These are phyloP conservation scores for Cyberlindnera japonica DNA, from an alignment of 805 yeast genomes.

Conservation along the genomic window DNA sequence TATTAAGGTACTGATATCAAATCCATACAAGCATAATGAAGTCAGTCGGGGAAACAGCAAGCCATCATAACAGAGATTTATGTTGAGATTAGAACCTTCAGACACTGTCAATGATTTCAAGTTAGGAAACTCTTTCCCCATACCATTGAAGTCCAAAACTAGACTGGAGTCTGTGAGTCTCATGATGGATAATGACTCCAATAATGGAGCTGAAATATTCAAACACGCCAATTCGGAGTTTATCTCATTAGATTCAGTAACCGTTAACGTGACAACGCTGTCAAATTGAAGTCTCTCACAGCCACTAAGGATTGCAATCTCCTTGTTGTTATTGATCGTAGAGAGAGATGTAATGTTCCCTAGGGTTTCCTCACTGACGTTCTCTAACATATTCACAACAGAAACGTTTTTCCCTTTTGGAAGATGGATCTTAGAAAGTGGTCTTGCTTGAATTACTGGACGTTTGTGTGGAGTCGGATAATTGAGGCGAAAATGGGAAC, in stretches of 20 bases:
- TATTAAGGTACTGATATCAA: constrained; percentile 1
- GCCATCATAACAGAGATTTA: constrained; percentile 1
- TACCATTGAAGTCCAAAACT: background rate
- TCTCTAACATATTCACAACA: background rate
- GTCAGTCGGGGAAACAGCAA: background rate
- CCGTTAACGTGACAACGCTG: too few species aligned
- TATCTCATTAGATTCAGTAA: too few species aligned
- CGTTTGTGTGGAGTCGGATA: constrained; percentile 1
- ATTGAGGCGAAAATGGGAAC: constrained; percentile 8
- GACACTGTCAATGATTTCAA: constrained; percentile 5
- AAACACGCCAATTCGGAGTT: background rate
- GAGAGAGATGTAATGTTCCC: constrained; percentile 2
- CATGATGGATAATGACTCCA: constrained; percentile 5
- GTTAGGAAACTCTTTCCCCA: constrained; percentile 3
- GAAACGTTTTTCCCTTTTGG: constrained; percentile 3
- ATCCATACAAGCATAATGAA: constrained; percentile 1
- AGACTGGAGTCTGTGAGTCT: background rate
- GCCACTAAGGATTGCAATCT: constrained; percentile 1
- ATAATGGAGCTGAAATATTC: constrained; percentile 2
- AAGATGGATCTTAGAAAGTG: background rate
- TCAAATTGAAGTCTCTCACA: background rate
- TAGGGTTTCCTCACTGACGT: background rate
- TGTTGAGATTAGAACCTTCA: background rate
- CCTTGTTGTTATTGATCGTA: background rate
- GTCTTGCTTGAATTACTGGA: background rate